Evolutionary conservation across 768 basidiomycete genomes (phyloP).

Genomic region (Daedaleopsis sinensis): DNA sequence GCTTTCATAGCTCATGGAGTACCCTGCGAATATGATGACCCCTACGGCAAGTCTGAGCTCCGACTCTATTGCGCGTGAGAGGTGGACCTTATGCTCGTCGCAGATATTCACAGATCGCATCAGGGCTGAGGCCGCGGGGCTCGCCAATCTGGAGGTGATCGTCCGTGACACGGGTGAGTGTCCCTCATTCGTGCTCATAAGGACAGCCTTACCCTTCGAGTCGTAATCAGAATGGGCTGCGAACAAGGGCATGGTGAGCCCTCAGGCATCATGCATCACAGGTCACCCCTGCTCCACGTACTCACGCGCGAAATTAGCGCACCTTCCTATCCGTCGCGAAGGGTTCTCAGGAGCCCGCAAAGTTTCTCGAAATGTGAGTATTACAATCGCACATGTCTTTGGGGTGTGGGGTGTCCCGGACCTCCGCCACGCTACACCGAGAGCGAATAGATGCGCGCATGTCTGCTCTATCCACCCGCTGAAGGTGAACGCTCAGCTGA

Average conservation of each 20-base stretch:
- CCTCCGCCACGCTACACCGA: too few species aligned
- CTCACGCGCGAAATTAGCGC: conserved; percentile 44
- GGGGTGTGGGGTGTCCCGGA: too few species aligned
- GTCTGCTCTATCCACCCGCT: too few species aligned
- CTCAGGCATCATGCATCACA: neutral
- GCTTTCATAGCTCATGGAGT: conserved; percentile 33
- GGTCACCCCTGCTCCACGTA: neutral
- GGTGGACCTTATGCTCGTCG: neutral
- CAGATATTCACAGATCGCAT: conserved; percentile 77
- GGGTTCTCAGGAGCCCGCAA: conserved; percentile 82
- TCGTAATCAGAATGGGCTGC: conserved; percentile 68
- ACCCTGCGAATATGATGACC: conserved; percentile 86
- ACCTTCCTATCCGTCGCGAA: conserved; percentile 88
- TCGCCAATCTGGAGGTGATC: conserved; percentile 69
- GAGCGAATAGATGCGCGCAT: too few species aligned
- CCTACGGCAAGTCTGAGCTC: conserved; percentile 56
- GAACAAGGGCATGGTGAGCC: conserved; percentile 75
- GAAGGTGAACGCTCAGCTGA: too few species aligned
- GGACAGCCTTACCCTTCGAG: too few species aligned
- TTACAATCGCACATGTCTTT: too few species aligned
- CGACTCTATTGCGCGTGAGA: neutral
- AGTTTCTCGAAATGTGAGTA: conserved; percentile 80
- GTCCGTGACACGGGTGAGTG: conserved; percentile 72
- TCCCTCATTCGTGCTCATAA: too few species aligned
- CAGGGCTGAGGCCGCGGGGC: conserved; percentile 61